Conservation (phyloP, 495 filamentous ascomycete genomes). For the Polyplosphaeria fusca region DNA sequence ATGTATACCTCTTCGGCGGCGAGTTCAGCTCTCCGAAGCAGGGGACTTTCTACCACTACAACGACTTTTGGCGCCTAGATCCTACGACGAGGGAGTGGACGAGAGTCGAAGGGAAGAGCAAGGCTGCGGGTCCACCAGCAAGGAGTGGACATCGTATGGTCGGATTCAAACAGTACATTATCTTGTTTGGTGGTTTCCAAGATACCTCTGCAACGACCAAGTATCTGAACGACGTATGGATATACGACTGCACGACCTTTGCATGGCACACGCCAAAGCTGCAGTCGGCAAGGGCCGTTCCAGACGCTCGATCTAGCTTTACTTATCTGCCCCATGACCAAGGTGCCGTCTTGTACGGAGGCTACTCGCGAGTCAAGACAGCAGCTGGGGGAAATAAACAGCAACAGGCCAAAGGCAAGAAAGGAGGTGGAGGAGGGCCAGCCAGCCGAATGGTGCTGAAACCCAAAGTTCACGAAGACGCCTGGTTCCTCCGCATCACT, state of each 20-base stretch:
- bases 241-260: slow-evolving; percentile 68
- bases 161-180: slow-evolving; percentile 80
- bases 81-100: slow-evolving; percentile 81
- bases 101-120: slow-evolving; percentile 80
- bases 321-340: slow-evolving; percentile 84
- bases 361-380: slow-evolving; percentile 86
- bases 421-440: slow-evolving; percentile 47
- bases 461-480: slow-evolving; percentile 87
- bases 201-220: slow-evolving; percentile 91
- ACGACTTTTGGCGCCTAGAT: slow-evolving; percentile 94
- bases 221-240: slow-evolving; percentile 73
- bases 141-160: slow-evolving; percentile 94
- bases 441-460: slow-evolving; percentile 65
- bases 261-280: slow-evolving; percentile 72
- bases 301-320: slow-evolving; percentile 86
- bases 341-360: slow-evolving; percentile 85
- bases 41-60: slow-evolving; percentile 98
- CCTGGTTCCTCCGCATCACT: slow-evolving; percentile 84
- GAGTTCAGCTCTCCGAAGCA: slow-evolving; percentile 82
- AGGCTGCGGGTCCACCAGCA: slow-evolving; percentile 68
- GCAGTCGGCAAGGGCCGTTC: slow-evolving; percentile 72
- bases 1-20: slow-evolving; percentile 89
- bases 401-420: slow-evolving; percentile 40
- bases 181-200: slow-evolving; percentile 84
- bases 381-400: slow-evolving; percentile 47